phyloP scores from a whole-genome alignment of 768 basidiomycete genomes.

The Daedaleopsis sinensis region DNA sequence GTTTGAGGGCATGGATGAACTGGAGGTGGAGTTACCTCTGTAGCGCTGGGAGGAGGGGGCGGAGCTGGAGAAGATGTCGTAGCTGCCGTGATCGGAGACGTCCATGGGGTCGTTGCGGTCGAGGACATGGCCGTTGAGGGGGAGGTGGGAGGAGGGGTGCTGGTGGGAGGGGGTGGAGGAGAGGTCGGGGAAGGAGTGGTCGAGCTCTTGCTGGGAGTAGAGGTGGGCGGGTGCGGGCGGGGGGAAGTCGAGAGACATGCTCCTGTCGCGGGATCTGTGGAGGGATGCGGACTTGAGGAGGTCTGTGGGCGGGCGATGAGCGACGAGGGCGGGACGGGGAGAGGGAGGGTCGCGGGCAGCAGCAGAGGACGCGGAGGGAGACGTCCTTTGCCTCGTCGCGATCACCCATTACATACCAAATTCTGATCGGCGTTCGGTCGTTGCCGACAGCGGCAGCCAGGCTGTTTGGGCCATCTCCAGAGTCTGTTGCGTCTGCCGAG shows the following conservation, averaged over 20 bases:
- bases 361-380: background rate
- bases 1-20: constrained; percentile 62
- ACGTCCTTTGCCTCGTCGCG: constrained; percentile 25
- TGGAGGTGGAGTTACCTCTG: constrained; percentile 72
- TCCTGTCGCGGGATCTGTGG: constrained; percentile 38
- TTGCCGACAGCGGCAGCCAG: constrained; percentile 47
- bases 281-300: constrained; percentile 46
- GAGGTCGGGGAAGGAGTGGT: constrained; percentile 54
- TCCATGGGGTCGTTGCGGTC: constrained; percentile 60
- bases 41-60: constrained; percentile 52
- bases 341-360: constrained; percentile 10
- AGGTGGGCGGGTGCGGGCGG: constrained; percentile 41
- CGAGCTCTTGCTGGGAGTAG: constrained; percentile 60
- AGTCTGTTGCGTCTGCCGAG: constrained; percentile 9
- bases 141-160: constrained; percentile 32
- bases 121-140: constrained; percentile 44
- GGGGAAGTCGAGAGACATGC: constrained; percentile 60
- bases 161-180: constrained; percentile 36
- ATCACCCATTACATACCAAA: constrained; percentile 40
- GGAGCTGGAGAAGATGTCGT: constrained; percentile 65
- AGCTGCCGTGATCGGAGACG: constrained; percentile 57
- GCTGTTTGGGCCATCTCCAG: constrained; percentile 41
- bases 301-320: constrained; percentile 31
- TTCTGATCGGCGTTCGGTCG: constrained; percentile 62
- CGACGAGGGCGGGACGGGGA: constrained; percentile 14